Percentiles rank a stretch among this genome's conserved stretches.
Evolutionary conservation across 2,329 filamentous ascomycete species (phyloP).

Genomic region (Aspergillus phoenicis): DNA sequence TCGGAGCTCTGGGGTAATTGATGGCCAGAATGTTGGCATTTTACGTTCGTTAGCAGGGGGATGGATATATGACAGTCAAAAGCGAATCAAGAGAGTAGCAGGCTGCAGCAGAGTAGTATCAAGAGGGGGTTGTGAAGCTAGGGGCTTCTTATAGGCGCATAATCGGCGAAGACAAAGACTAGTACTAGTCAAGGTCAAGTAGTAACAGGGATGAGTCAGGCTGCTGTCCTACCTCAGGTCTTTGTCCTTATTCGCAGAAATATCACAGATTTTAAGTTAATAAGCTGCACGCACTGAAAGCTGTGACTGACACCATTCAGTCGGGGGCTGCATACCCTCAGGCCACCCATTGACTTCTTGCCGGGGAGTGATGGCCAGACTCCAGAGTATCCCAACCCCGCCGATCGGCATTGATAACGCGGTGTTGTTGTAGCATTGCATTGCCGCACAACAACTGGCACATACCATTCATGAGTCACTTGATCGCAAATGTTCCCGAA

Average conservation of each 20-base stretch:
- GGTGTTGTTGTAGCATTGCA: not conserved
- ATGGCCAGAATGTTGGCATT: conserved; percentile 65
- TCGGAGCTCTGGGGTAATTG: conserved; percentile 58
- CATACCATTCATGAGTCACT: not conserved
- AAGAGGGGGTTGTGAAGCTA: not conserved
- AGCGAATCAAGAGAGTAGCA: not conserved
- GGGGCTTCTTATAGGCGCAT: not conserved
- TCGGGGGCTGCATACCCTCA: not conserved
- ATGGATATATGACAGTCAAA: not conserved
- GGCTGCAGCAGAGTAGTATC: not conserved
- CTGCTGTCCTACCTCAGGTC: not conserved
- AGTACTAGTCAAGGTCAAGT: no score
- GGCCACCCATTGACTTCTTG: not conserved
- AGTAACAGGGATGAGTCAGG: not conserved
- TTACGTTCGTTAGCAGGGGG: not conserved
- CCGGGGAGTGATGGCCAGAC: not conserved
- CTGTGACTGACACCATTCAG: not conserved
- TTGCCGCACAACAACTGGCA: not conserved
- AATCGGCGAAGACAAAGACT: not conserved
- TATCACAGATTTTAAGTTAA: not conserved
- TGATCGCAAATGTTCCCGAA: no score
- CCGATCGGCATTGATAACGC: conserved; percentile 2
- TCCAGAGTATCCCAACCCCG: not conserved
- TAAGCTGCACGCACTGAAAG: not conserved
- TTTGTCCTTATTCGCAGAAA: not conserved